Base-by-base conservation (phyloP, 1,139 yeast genomes). In the Saccharomyces hybrid region DNA sequence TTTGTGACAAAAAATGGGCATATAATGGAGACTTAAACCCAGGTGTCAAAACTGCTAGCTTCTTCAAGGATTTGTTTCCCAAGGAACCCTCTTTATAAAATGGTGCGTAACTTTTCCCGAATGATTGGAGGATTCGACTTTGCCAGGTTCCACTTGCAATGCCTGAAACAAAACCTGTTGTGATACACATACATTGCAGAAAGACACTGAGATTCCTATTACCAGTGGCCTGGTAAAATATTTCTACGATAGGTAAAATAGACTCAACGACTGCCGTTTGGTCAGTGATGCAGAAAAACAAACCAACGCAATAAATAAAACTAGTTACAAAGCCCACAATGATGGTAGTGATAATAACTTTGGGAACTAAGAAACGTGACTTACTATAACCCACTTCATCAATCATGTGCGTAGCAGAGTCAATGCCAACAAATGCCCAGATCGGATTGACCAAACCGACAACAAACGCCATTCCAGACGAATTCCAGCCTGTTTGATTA, bases 381-480 rank as follows among this genome's bases (percentile, higher is more conserved):
- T 52, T 41, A 52, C 54, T 47, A 48, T 73, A 66, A 23, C 74
- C 70, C 31, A 80, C 76, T 64, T 81, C 85, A 64, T 81, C 86
- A 13, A 83, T 83, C 76, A 81, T 74, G 60, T 82, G 86, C 3
- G 84, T 77, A 7, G 85, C 84, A 28, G 81, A 78, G 64, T 81
- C 86, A 47, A 81, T 75, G 60, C 85, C 81, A 7, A 81, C 77
- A 65, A 80, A 80, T n/a, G 80, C 76, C 84, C 84, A 81, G 58
- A 76, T 75, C 13, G 85, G 84, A 64, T 81, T 80, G 59, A 81
- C 74, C 54, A 81, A 68, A n/a, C 86, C 85, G 13, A 81, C 81
- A 53, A 82, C 78, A 59, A 81, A 81, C 0, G 84, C 84, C 65
- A 81, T 78, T 2, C 76, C 84, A 4, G 78, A 60, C 11, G 76